These are phyloP conservation scores for Kandelia obovata DNA, from an alignment of 345 rosid species.

Conservation along the genomic window DNA sequence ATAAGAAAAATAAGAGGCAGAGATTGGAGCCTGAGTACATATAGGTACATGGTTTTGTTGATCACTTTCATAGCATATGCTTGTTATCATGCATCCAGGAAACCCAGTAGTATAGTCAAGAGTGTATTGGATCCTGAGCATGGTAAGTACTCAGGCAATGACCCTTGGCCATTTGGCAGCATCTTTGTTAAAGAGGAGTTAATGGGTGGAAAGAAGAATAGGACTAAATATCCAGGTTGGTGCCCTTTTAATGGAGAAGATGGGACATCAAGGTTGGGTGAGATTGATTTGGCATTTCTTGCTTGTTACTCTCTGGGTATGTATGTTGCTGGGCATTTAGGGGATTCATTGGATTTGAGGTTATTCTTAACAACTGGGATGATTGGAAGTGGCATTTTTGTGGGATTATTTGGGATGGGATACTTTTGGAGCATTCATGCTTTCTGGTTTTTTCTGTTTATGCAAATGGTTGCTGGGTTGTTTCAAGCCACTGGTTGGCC, in stretches of 20 bases:
- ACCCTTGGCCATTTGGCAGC: constrained; percentile 64
- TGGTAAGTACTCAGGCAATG: constrained; percentile 3
- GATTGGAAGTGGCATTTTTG: constrained; percentile 84
- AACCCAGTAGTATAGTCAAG: constrained; percentile 84
- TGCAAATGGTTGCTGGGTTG: constrained; percentile 85
- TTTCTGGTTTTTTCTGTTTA: constrained; percentile 52
- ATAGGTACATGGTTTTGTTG: constrained; percentile 55
- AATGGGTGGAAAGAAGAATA: neutral
- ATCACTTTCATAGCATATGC: constrained; percentile 79
- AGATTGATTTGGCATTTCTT: constrained; percentile 74
- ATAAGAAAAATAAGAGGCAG: constrained; percentile 48
- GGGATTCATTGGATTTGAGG: constrained; percentile 73
- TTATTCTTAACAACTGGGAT: constrained; percentile 71
- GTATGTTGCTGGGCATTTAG: constrained; percentile 85
- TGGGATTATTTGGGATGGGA: constrained; percentile 81
- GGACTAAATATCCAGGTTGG: constrained; percentile 48
- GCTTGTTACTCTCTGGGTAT: constrained; percentile 80
- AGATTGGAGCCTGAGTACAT: constrained; percentile 57
- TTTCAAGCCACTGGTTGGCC: constrained; percentile 96
- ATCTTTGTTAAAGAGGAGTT: constrained; percentile 42
- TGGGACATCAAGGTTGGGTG: constrained; percentile 74
- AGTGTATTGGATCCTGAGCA: constrained; percentile 68
- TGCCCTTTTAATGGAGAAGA: constrained; percentile 59
- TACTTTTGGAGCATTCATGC: constrained; percentile 65
- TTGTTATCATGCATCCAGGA: constrained; percentile 84